Percentiles rank a stretch among this genome's conserved stretches.
These are phyloP conservation scores for Mortierella sp. DNA, from an alignment of 371 early-diverging fungal species.

Conservation along the genomic window DNA sequence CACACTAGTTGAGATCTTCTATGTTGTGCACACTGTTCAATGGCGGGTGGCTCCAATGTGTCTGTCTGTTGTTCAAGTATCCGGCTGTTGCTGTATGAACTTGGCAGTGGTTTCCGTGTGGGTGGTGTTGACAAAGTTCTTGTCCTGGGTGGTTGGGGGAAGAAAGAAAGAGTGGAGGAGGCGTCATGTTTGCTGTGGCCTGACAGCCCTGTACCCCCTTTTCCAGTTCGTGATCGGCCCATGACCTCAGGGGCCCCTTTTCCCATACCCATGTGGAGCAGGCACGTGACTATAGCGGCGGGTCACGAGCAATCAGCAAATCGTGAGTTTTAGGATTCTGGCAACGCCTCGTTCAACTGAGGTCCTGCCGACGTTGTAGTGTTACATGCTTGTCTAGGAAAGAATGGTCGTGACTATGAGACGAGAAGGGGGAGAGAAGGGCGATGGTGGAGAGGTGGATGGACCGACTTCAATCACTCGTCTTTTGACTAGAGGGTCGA, in stretches of 20 bases:
- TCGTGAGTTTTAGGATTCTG: no score
- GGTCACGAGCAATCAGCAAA: no score
- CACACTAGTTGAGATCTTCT: no score
- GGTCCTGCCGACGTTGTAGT: no score
- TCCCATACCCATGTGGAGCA: no score
- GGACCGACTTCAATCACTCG: no score
- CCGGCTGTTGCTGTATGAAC: not conserved
- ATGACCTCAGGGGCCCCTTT: no score
- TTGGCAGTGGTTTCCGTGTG: not conserved
- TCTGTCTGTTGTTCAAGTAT: not conserved
- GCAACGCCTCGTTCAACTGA: no score
- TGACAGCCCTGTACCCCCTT: not conserved
- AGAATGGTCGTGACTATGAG: not conserved
- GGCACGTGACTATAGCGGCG: no score
- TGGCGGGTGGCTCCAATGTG: not conserved
- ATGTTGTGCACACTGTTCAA: no score
- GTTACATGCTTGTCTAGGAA: no score
- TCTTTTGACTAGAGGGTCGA: no score
- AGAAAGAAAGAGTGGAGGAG: not conserved
- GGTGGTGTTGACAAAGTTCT: not conserved
- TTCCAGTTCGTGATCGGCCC: constrained; percentile 15
- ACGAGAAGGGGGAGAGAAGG: not conserved
- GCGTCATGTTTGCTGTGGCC: not conserved
- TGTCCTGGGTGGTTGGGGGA: not conserved
- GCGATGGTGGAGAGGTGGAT: not conserved